These are phyloP conservation scores for Monosporascus ibericus DNA, from an alignment of 2,329 filamentous ascomycete genomes.

Conservation along the genomic window DNA sequence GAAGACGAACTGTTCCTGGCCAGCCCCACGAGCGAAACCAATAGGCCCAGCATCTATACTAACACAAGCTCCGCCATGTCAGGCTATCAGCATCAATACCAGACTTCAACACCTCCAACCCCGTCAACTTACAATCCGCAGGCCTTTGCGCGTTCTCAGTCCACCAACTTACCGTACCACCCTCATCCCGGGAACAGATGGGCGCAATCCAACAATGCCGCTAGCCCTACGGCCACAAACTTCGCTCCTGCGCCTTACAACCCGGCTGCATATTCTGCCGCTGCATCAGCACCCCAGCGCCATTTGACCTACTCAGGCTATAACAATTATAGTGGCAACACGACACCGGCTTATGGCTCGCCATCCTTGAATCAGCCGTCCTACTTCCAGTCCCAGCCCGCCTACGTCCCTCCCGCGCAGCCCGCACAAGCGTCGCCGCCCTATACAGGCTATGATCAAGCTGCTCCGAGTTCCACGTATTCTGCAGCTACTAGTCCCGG, in stretches of 20 bases:
- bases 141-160: slow-evolving; percentile 52
- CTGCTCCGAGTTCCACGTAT: slow-evolving; percentile 31
- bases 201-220: slow-evolving; percentile 24
- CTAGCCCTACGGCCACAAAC: slow-evolving; percentile 30
- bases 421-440: slow-evolving; percentile 22
- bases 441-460: slow-evolving; percentile 35
- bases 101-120: slow-evolving; percentile 39
- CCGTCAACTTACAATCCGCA: slow-evolving; percentile 65
- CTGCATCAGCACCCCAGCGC: slow-evolving; percentile 38
- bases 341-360: slow-evolving; percentile 24
- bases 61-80: slow-evolving; percentile 40
- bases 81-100: slow-evolving; percentile 47
- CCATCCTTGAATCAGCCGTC: slow-evolving; percentile 21
- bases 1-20: slow-evolving; percentile 61
- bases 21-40: slow-evolving; percentile 33
- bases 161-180: slow-evolving; percentile 45
- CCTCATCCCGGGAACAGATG: slow-evolving; percentile 32
- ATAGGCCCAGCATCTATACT: slow-evolving; percentile 31
- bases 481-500: slow-evolving; percentile 16
- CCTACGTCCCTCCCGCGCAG: slow-evolving; percentile 20
- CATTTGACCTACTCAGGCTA: slow-evolving; percentile 46
- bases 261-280: slow-evolving; percentile 51
- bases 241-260: slow-evolving; percentile 53
- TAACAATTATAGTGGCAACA: slow-evolving; percentile 30
- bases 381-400: slow-evolving; percentile 24